Conservation (phyloP, 495 filamentous ascomycete species). For the Pseudoneurospora amorphoporcata region DNA sequence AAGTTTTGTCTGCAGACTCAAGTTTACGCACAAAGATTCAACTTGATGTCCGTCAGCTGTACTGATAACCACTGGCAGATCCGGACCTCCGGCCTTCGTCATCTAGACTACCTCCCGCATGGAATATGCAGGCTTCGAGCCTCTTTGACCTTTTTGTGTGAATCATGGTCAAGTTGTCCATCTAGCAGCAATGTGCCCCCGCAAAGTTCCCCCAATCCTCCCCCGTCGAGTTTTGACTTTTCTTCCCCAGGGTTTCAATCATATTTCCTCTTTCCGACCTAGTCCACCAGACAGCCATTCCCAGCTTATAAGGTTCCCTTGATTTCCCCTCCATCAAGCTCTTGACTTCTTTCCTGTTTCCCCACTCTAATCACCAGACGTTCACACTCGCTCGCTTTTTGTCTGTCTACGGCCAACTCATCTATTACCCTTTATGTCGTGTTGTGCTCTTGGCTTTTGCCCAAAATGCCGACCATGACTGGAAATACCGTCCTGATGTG, state of each 20-base stretch:
- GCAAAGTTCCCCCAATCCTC: neutral
- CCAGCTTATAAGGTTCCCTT: neutral
- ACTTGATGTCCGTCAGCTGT: neutral
- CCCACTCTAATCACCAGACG: neutral
- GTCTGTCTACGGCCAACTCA: neutral
- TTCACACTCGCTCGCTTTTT: neutral
- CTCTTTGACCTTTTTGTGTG: neutral
- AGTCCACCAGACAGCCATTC: neutral
- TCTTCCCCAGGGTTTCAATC: neutral
- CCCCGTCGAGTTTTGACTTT: neutral
- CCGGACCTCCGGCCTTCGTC: neutral
- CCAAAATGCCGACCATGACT: neutral
- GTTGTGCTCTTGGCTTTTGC: neutral
- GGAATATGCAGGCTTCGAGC: neutral
- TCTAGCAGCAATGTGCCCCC: neutral
- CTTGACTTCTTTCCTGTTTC: neutral
- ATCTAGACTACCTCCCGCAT: neutral
- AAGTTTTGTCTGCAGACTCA: neutral
- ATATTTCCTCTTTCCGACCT: neutral
- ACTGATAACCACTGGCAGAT: neutral
- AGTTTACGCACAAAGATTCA: neutral
- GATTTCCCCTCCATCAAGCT: neutral
- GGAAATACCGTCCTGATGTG: neutral
- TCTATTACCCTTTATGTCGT: neutral
- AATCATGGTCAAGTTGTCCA: neutral